Percentiles rank a stretch among this genome's conserved stretches.
These are phyloP conservation scores for Lachancea meyersii DNA, from an alignment of 805 yeast species.

Conservation along the genomic window DNA sequence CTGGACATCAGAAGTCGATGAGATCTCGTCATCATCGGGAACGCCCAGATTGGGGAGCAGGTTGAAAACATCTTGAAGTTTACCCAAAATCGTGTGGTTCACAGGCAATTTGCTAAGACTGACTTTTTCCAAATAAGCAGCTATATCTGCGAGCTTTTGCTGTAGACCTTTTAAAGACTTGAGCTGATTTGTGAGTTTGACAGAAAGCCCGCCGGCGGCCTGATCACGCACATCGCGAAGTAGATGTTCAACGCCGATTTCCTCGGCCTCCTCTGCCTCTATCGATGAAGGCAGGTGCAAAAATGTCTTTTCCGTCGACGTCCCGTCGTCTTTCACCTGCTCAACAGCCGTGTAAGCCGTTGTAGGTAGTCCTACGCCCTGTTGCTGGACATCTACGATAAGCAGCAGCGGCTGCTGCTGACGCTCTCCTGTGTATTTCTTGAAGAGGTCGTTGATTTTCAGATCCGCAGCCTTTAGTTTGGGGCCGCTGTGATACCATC, in stretches of 20 bases:
- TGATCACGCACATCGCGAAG: conserved; percentile 92
- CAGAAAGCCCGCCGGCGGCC: conserved; percentile 88
- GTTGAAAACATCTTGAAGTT: conserved; percentile 91
- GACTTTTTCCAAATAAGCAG: conserved; percentile 70
- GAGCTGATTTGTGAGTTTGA: conserved; percentile 81
- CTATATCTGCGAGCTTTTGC: conserved; percentile 70
- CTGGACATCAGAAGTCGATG: conserved; percentile 17
- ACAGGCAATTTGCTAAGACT: conserved; percentile 68
- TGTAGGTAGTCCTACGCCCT: conserved; percentile 83
- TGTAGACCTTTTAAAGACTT: conserved; percentile 83
- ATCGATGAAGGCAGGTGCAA: conserved; percentile 87
- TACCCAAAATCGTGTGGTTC: conserved; percentile 84
- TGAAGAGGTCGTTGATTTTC: conserved; percentile 85
- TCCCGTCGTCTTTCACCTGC: conserved; percentile 93
- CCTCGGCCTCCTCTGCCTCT: conserved; percentile 98
- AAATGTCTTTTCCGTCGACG: conserved; percentile 87
- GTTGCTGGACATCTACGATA: conserved; percentile 86
- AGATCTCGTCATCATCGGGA: conserved; percentile 32
- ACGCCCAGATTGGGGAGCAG: conserved; percentile 71
- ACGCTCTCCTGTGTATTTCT: conserved; percentile 50
- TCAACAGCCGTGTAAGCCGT: conserved; percentile 92
- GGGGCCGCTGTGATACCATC: conserved; percentile 99
- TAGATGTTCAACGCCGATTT: conserved; percentile 96
- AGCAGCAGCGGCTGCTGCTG: conserved; percentile 67
- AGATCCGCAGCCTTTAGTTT: conserved; percentile 82